These are phyloP conservation scores for Yarrowia yakushimensis DNA, from an alignment of 805 yeast species.

Conservation along the genomic window DNA sequence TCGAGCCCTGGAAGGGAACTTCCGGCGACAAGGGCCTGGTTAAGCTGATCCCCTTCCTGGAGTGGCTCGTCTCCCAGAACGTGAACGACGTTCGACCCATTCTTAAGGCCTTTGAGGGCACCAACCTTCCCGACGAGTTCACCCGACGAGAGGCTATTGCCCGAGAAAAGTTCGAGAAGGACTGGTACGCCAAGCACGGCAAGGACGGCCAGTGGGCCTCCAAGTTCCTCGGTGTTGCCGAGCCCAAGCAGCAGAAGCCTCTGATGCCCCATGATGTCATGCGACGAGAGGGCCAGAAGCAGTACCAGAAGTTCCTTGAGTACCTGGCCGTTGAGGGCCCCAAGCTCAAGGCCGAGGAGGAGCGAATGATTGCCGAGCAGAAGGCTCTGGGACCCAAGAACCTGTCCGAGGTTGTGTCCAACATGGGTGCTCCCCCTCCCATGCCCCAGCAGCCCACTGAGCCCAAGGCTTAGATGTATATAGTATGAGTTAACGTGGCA, in stretches of 20 bases:
- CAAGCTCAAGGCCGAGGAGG: constrained; percentile 49
- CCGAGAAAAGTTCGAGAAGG: constrained; percentile 55
- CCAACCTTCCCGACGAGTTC: constrained; percentile 73
- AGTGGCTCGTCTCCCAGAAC: constrained; percentile 85
- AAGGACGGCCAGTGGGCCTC: constrained; percentile 51
- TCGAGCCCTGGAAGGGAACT: constrained; percentile 82
- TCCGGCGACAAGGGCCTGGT: constrained; percentile 74
- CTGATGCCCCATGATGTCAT: constrained; percentile 83
- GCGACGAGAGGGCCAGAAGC: constrained; percentile 89
- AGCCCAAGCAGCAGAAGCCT: constrained; percentile 49
- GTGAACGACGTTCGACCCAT: constrained; percentile 88
- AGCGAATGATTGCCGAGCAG: constrained; percentile 48
- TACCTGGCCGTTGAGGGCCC: constrained; percentile 77
- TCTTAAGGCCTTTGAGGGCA: constrained; percentile 66
- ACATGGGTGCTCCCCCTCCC: neutral
- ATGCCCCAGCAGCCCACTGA: constrained; percentile 5
- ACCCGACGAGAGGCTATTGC: constrained; percentile 69
- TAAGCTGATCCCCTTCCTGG: constrained; percentile 84
- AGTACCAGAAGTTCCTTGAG: constrained; percentile 77
- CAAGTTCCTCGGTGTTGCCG: constrained; percentile 61
- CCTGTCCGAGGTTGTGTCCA: constrained; percentile 7
- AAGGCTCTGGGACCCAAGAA: constrained; percentile 32
- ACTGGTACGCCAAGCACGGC: constrained; percentile 46
- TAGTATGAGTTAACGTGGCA: constrained; percentile 13
- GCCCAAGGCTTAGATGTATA: constrained; percentile 24